Base-by-base conservation (phyloP, 345 rosid genomes). In the Dipteronia dyeriana region DNA sequence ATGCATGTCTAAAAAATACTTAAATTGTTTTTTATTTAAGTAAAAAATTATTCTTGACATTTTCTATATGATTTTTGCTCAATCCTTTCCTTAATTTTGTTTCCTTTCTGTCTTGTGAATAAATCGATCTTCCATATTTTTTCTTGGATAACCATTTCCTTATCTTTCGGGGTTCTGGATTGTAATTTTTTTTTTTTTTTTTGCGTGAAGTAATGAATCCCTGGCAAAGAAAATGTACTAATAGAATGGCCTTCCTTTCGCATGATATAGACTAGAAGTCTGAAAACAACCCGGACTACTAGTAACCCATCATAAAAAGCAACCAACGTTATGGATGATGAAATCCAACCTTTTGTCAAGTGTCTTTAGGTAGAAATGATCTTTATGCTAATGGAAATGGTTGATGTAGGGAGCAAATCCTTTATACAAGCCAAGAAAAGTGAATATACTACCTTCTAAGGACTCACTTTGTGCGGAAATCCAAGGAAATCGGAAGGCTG, bases 391-490 rank as follows among this genome's bases (percentile, higher is more conserved):
- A 60, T 81, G 61, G 73, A 26, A 73, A 71, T 74, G 74, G 66
- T 80, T 82, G 74, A 79, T 85, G 76, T 82, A 95, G 99, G 99
- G 99, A 73, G 96, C 94, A 56, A 90, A 95, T 77, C 87, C 93
- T 63, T 83, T 93, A 64, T 93, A 95, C 84, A 91, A 93, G 82
- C 97, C 98, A 45, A 81, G 76, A 23, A 85, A 79, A 79, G 86
- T 75, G 72, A 91, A 83, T 71, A 79, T 93, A 69, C 80, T 95
- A 66, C 74, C 85, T 8, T 76, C 87, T n/a, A 84, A 75, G 68
- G 94, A 95, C 66, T 76, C 83, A 2, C 60, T 90, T 51, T 95
- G 99, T 56, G 62, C 66, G 73, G 97, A 93, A 83, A 82, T 95
- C 29, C 96, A 95, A 66, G 87, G 74, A 82, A 87, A 82, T 80